Percentiles rank a stretch among this genome's conserved stretches.
Evolutionary conservation across 2,329 filamentous ascomycete genomes (phyloP).

Genomic region (Fusarium irregulare): DNA sequence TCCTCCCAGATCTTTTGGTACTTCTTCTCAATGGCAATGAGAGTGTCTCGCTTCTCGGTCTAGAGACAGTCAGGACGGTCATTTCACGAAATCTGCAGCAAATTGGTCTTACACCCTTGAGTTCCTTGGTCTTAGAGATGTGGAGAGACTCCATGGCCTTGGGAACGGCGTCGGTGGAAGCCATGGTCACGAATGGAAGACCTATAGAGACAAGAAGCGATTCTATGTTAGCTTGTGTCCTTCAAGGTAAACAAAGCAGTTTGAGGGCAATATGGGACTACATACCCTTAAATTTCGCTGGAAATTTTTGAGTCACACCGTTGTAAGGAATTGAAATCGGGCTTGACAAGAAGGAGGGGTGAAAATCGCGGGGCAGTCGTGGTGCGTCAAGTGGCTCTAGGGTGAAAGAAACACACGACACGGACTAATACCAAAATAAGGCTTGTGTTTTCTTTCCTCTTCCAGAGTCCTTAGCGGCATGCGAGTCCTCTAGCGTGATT

Average conservation of each 20-base stretch:
- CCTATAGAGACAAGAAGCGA: constrained; percentile 6
- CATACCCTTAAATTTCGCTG: constrained; percentile 42
- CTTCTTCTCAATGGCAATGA: constrained; percentile 88
- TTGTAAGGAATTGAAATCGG: constrained; percentile 34
- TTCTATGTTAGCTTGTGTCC: constrained; percentile 12
- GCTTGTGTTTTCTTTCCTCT: not conserved
- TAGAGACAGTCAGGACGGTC: constrained; percentile 50
- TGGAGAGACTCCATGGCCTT: constrained; percentile 64
- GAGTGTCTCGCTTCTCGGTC: constrained; percentile 87
- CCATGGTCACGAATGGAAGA: constrained; percentile 56
- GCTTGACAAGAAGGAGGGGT: constrained; percentile 49
- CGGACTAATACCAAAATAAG: not conserved
- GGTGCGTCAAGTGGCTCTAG: constrained; percentile 8
- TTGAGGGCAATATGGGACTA: constrained; percentile 2
- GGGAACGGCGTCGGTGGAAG: constrained; percentile 53
- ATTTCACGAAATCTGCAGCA: constrained; percentile 4
- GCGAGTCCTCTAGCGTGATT: not conserved
- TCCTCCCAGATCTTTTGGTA: constrained; percentile 78
- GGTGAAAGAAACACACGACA: constrained; percentile 5
- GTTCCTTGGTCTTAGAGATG: constrained; percentile 70
- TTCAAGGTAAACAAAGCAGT: not conserved
- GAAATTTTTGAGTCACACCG: constrained; percentile 50
- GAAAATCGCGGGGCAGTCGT: constrained; percentile 52
- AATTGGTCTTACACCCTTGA: constrained; percentile 63
- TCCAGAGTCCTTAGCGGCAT: not conserved